A percentile compares a stretch with the other conserved stretches of the same genome.
Conservation (phyloP, 106 monocot species). For the Apostasia ramifera region DNA sequence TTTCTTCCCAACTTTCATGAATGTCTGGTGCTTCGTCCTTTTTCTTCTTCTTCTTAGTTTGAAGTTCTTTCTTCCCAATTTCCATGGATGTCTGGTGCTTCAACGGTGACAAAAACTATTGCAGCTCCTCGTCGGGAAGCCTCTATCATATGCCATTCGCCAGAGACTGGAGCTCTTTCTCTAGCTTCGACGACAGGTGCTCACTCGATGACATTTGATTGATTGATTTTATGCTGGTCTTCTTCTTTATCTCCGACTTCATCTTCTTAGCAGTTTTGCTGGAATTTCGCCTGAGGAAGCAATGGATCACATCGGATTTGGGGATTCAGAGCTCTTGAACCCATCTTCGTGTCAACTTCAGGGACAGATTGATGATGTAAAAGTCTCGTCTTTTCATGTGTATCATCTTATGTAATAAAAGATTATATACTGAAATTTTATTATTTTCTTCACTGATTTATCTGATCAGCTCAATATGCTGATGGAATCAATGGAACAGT, state of each 20-base stretch:
- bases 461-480: conserved; percentile 2
- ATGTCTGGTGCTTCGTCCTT: no score
- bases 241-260: not conserved
- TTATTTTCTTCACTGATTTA: not conserved
- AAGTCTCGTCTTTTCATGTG: not conserved
- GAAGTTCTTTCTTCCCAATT: no score
- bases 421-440: no score
- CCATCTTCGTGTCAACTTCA: not conserved
- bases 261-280: not conserved
- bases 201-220: not conserved
- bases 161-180: conserved; percentile 6
- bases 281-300: not conserved
- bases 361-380: conserved; percentile 3
- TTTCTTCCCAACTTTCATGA: not conserved
- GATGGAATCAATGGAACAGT: not conserved
- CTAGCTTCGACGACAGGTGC: conserved; percentile 6
- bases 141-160: conserved; percentile 2
- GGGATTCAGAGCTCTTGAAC: not conserved
- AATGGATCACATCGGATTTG: not conserved
- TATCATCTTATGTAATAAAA: no score
- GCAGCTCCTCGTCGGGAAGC: conserved; percentile 4
- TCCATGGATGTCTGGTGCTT: conserved; percentile 9
- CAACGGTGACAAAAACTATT: conserved; percentile 1
- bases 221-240: not conserved
- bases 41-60: no score